A percentile compares a stretch with the other conserved stretches of the same genome.
These are phyloP conservation scores for Jatropha curcas DNA, from an alignment of 345 rosid genomes.

Conservation along the genomic window DNA sequence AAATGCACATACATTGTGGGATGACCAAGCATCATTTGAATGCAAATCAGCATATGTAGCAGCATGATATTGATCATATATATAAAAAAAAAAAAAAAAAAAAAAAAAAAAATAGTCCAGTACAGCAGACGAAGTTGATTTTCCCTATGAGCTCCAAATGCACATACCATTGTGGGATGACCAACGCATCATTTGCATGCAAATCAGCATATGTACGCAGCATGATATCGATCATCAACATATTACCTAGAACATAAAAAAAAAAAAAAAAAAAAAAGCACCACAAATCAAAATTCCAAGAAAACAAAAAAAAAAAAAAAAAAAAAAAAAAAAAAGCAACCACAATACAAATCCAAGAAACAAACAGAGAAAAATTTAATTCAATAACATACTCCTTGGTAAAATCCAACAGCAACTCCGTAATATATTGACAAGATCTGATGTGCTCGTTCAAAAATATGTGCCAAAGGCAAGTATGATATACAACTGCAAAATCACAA, in stretches of 20 bases:
- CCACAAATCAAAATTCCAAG: no score
- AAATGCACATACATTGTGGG: not conserved
- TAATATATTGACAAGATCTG: conserved; percentile 57
- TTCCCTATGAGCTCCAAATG: no score
- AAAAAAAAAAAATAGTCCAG: no score
- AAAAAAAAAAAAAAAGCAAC: no score
- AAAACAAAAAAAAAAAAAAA: no score
- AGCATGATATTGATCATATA: not conserved
- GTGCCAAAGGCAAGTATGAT: conserved; percentile 96
- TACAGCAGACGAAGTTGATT: no score
- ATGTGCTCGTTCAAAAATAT: conserved; percentile 86
- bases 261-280: no score
- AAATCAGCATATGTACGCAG: no score
- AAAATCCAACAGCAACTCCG: conserved; percentile 94
- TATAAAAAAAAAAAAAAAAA: not conserved
- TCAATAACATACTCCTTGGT: conserved; percentile 82
- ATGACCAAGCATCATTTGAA: not conserved
- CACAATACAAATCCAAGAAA: conserved; percentile 1
- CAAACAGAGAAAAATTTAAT: not conserved
- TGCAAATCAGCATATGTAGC: not conserved
- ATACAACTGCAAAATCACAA: conserved; percentile 58
- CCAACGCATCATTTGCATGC: no score
- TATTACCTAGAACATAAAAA: no score
- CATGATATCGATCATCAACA: no score
- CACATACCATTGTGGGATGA: no score